phyloP scores from a whole-genome alignment of 1,284 basidiomycete species.

The Tilletiaria anomala region DNA sequence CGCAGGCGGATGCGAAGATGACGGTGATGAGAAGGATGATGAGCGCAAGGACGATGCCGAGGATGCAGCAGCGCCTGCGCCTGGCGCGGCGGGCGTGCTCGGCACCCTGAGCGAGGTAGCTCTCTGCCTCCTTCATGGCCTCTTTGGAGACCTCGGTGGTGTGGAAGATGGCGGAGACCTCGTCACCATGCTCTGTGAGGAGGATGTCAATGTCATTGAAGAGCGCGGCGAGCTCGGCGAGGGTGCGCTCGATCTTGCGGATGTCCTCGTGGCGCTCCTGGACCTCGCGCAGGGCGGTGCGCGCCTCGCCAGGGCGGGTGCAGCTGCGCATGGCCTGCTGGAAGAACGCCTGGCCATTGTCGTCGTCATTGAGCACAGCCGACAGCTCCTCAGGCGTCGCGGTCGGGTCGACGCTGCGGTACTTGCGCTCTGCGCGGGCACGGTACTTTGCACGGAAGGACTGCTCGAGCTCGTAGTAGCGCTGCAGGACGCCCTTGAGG shows the following conservation, averaged over 20 bases:
- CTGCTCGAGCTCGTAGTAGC: constrained; percentile 75
- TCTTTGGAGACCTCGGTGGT: too few relatives aligned
- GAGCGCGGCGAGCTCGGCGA: constrained; percentile 72
- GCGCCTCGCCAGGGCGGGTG: constrained; percentile 68
- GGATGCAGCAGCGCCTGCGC: too few relatives aligned
- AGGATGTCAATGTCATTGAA: constrained; percentile 54
- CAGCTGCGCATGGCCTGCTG: constrained; percentile 64
- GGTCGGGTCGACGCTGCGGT: constrained; percentile 81
- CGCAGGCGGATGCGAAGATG: too few relatives aligned
- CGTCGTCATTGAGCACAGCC: constrained; percentile 58
- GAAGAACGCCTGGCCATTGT: constrained; percentile 59
- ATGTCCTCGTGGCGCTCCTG: constrained; percentile 82
- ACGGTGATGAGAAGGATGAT: too few relatives aligned
- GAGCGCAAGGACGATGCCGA: too few relatives aligned
- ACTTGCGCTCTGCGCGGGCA: constrained; percentile 87
- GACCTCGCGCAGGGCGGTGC: constrained; percentile 72
- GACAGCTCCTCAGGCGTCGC: constrained; percentile 69
- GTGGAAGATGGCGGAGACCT: too few relatives aligned
- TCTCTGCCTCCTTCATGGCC: too few relatives aligned
- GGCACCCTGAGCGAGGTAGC: too few relatives aligned
- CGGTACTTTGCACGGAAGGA: constrained; percentile 83
- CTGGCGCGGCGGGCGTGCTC: too few relatives aligned
- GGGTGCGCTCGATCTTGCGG: constrained; percentile 67
- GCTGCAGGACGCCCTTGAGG: constrained; percentile 44
- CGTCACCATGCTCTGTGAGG: constrained; percentile 37